Conservation (phyloP, 495 filamentous ascomycete species). For the Hypoxylon fuscum region DNA sequence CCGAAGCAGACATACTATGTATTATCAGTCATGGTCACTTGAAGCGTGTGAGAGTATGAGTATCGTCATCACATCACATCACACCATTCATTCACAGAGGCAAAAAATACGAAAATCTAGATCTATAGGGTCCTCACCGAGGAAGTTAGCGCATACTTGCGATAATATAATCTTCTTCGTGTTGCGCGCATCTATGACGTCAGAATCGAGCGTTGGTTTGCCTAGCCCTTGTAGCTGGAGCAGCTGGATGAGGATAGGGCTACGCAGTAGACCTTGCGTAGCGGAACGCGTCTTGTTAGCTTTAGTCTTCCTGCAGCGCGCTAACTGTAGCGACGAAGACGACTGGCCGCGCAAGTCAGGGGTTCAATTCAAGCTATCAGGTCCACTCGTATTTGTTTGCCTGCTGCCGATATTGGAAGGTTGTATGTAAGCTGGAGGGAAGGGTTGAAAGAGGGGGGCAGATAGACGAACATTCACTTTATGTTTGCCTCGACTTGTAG, state of each 20-base stretch:
- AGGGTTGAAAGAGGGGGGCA: not conserved
- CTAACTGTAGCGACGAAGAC: conserved; percentile 5
- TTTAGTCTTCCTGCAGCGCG: conserved; percentile 11
- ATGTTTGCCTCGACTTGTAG: too few species aligned
- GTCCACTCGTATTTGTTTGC: conserved; percentile 8
- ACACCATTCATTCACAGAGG: too few species aligned
- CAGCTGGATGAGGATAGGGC: conserved; percentile 9
- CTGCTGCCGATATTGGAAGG: too few species aligned
- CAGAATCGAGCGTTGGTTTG: not conserved
- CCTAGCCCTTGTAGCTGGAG: not conserved
- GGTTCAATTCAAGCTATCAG: conserved; percentile 3
- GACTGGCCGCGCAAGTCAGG: conserved; percentile 4
- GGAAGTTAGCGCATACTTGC: conserved; percentile 3
- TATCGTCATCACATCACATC: too few species aligned
- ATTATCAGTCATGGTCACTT: too few species aligned
- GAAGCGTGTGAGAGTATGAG: too few species aligned
- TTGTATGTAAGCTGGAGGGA: too few species aligned
- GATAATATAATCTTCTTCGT: not conserved
- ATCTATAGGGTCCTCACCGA: too few species aligned
- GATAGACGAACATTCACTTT: not conserved
- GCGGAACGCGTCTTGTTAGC: conserved; percentile 6
- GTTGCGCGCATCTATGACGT: not conserved
- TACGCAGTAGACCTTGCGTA: conserved; percentile 6
- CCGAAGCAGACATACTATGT: too few species aligned
- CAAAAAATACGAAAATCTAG: too few species aligned